Evolutionary conservation across 768 basidiomycete genomes (phyloP).

Genomic region (Mycena chlorophos): DNA sequence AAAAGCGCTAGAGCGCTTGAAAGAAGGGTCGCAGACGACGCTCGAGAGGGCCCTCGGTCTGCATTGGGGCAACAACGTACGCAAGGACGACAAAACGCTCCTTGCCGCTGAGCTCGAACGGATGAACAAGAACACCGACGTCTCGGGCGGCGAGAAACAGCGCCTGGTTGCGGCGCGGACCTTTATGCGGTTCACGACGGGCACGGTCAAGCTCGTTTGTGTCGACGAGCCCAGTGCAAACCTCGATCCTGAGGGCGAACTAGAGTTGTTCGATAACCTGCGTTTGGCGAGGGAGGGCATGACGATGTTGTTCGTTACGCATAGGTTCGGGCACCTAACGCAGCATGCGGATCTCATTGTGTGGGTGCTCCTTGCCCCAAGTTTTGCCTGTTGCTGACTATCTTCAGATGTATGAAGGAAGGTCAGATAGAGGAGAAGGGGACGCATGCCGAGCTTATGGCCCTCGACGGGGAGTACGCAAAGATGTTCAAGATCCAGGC

Average conservation of each 20-base stretch:
- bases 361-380: slow-evolving; percentile 7
- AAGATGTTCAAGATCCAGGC: background rate
- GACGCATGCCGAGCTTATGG: background rate
- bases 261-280: slow-evolving; percentile 9
- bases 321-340: slow-evolving; percentile 28
- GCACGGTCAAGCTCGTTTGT: slow-evolving; percentile 9
- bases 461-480: background rate
- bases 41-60: slow-evolving; percentile 10
- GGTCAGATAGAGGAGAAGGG: background rate
- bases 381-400: background rate
- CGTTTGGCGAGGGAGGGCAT: slow-evolving; percentile 3
- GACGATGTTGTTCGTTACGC: slow-evolving; percentile 24
- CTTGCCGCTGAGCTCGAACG: slow-evolving; percentile 27
- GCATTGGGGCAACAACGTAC: slow-evolving; percentile 8
- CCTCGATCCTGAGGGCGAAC: slow-evolving; percentile 14
- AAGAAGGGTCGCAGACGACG: slow-evolving; percentile 16
- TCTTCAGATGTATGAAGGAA: background rate
- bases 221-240: slow-evolving; percentile 12
- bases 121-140: slow-evolving; percentile 34
- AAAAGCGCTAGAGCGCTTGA: slow-evolving; percentile 1
- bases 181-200: slow-evolving; percentile 15
- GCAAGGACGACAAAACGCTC: slow-evolving; percentile 18
- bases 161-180: slow-evolving; percentile 14
- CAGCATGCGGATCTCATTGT: slow-evolving; percentile 27
- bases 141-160: slow-evolving; percentile 11